Percentiles rank a stretch among this genome's conserved stretches.
phyloP scores from a whole-genome alignment of 116 monocot species.

The Thalassia testudinum region DNA sequence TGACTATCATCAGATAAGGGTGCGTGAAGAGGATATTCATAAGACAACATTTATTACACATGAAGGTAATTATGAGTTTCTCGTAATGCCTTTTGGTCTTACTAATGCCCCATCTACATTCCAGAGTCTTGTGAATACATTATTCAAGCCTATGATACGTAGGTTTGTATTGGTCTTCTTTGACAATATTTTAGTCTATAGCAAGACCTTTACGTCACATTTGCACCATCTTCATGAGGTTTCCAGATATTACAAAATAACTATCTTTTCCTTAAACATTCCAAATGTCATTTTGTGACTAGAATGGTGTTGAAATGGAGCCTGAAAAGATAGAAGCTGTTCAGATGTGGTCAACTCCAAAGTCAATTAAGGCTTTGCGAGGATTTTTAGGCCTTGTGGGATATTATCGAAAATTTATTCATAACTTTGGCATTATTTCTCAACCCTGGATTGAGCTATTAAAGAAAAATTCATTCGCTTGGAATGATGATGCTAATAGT shows the following conservation, averaged over 20 bases:
- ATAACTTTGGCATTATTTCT: neutral
- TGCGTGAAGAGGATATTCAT: neutral
- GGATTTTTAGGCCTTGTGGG: conserved; percentile 1
- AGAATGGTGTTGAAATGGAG: neutral
- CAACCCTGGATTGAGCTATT: neutral
- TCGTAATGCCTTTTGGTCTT: neutral
- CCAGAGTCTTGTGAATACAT: neutral
- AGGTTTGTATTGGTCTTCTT: neutral
- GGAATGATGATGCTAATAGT: neutral
- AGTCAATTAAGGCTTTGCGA: neutral
- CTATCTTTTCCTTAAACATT: neutral
- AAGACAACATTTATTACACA: neutral
- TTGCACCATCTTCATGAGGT: too few species aligned
- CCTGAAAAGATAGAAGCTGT: neutral
- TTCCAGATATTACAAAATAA: too few species aligned
- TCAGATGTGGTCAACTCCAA: neutral
- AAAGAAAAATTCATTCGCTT: neutral
- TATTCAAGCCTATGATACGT: neutral
- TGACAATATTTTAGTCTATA: neutral
- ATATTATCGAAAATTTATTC: neutral
- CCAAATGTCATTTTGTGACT: neutral
- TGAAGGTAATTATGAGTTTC: neutral
- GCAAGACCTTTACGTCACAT: neutral
- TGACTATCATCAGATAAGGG: neutral
- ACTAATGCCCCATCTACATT: neutral